Evolutionary conservation across 768 basidiomycete species (phyloP), one percentile per base, ranked within the genome.

Genomic region (Pleurotus citrinopileatus): DNA sequence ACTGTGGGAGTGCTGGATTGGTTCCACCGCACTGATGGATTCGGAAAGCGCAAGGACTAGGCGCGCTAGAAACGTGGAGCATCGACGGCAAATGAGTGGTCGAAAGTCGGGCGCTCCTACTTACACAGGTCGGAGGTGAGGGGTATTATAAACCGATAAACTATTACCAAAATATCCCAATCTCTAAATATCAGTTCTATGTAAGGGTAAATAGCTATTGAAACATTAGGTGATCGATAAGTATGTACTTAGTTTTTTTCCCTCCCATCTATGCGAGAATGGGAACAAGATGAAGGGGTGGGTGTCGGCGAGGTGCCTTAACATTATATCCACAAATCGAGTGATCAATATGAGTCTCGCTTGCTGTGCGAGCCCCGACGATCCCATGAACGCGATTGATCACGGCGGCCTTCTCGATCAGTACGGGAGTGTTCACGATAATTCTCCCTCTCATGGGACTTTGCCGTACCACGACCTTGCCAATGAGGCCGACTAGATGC

Each of bases 1-100:
- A 59, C 58, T 3, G 27, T 65, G 27, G 66, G 66, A 10, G 45
- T 64, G 47, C 52, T 65, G 57, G 65, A 68, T 53, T 64, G 48
- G 48, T 36, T n/a, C 13, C 48, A 50, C 36, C 15, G 34, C 15
- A 50, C 48, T 7, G 48, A 50, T 36, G 34, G 32, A 17, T 50
- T 50, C 19, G 36, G 36, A 32, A 34, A 32, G 9, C 15, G 48
- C 19, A 36, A n/a, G 2, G 38, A 40, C 19, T 40, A 40, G 32
- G 10, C n/a, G 2, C 1, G 32, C n/a, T n/a, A n/a, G n/a, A n/a
- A n/a, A n/a, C n/a, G n/a, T n/a, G n/a, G n/a, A n/a, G n/a, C n/a
- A n/a, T n/a, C n/a, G n/a, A n/a, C n/a, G n/a, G n/a, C n/a, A n/a
- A n/a, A n/a, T n/a, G n/a, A n/a, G n/a, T n/a, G n/a, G n/a, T n/a